Conservation (phyloP, 2,329 filamentous ascomycete species). For the Aspergillus intermedius region DNA sequence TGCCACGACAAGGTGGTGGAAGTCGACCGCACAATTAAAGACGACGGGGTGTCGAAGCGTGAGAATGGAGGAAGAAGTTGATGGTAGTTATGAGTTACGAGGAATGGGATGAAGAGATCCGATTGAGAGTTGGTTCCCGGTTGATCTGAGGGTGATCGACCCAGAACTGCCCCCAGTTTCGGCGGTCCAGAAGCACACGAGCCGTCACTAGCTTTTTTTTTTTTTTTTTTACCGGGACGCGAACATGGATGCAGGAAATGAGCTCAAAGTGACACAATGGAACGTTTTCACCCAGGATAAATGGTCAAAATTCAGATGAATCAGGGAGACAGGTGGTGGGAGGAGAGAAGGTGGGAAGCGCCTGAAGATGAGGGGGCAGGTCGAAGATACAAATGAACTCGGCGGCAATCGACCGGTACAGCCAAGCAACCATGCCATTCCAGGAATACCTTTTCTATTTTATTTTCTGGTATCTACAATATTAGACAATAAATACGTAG, state of each 20-base stretch:
- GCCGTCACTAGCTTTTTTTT: neutral
- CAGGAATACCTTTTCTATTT: neutral
- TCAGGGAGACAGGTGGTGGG: constrained; percentile 6
- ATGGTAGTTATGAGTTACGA: neutral
- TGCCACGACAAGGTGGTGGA: constrained; percentile 29
- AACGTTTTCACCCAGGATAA: neutral
- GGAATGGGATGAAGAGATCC: neutral
- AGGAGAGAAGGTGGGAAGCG: constrained; percentile 7
- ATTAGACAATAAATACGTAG: neutral
- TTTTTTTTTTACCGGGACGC: neutral
- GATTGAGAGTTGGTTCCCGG: neutral
- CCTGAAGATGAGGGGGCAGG: neutral
- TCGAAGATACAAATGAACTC: neutral
- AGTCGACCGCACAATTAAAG: constrained; percentile 2
- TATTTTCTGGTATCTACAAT: neutral
- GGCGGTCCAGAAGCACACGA: neutral
- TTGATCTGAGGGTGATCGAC: constrained; percentile 1
- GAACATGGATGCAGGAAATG: neutral
- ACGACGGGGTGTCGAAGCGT: neutral
- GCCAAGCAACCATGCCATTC: neutral
- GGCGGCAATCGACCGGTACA: neutral
- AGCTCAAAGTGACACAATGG: neutral
- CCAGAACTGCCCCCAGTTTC: neutral
- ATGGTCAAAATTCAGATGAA: neutral
- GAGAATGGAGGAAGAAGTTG: neutral